phyloP scores from a whole-genome alignment of 1,139 yeast species.

The Geotrichum australiense region DNA sequence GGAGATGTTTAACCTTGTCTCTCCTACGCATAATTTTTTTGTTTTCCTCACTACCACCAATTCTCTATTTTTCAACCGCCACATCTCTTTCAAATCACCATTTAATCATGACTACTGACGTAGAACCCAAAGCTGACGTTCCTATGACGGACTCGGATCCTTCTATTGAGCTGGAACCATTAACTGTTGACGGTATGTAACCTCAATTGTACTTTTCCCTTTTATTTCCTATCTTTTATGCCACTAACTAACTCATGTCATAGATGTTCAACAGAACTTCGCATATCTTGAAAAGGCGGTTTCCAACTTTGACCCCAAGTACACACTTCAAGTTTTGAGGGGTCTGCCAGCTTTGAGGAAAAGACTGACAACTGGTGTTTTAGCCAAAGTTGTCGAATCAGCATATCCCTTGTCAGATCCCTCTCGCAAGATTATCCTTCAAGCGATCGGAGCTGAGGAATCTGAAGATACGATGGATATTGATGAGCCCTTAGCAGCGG shows the following conservation, averaged over 20 bases:
- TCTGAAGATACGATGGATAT: conserved; percentile 25
- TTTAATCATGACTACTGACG: conserved; percentile 6
- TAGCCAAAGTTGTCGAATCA: conserved; percentile 48
- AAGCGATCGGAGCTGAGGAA: conserved; percentile 26
- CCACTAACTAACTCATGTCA: conserved; percentile 38
- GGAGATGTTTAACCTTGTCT: too few relatives aligned
- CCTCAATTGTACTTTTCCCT: conserved; percentile 26
- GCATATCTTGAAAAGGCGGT: conserved; percentile 63
- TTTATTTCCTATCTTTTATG: too few relatives aligned
- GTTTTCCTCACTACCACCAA: conserved; percentile 15
- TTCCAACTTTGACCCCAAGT: conserved; percentile 74
- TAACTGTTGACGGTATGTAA: conserved; percentile 19
- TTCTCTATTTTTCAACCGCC: conserved; percentile 2
- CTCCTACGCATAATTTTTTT: neutral
- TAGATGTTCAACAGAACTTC: conserved; percentile 49
- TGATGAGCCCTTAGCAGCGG: conserved; percentile 28
- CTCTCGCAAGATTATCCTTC: conserved; percentile 42
- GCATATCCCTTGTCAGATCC: conserved; percentile 47
- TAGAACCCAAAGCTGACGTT: conserved; percentile 13
- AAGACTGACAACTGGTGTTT: conserved; percentile 47
- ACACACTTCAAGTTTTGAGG: conserved; percentile 76
- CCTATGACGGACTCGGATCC: conserved; percentile 11
- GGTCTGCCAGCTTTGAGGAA: conserved; percentile 74
- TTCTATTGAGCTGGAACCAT: conserved; percentile 12
- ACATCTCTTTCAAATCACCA: neutral